These are phyloP conservation scores for Pyrus communis DNA, from an alignment of 306 rosid species.

Conservation along the genomic window DNA sequence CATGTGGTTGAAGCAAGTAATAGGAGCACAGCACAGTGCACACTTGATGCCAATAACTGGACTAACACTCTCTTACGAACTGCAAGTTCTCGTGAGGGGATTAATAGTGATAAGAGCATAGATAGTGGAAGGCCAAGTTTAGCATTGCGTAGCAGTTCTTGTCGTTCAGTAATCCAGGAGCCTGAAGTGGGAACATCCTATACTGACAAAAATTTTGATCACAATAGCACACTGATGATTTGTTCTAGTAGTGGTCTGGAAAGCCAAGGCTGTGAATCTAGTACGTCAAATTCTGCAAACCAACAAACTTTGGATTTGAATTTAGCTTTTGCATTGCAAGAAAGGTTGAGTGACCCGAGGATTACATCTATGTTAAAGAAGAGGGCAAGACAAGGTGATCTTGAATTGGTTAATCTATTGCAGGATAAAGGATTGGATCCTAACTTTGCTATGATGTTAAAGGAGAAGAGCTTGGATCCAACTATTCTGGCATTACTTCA, in stretches of 20 bases:
- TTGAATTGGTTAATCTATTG: constrained; percentile 67
- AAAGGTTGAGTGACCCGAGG: constrained; percentile 94
- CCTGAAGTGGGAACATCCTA: constrained; percentile 62
- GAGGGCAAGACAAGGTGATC: constrained; percentile 77
- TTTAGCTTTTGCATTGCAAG: constrained; percentile 91
- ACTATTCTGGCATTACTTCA: constrained; percentile 92
- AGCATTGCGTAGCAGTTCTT: constrained; percentile 89
- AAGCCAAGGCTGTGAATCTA: constrained; percentile 90
- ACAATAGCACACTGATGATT: constrained; percentile 56
- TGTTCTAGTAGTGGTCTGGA: constrained; percentile 92
- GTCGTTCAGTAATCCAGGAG: constrained; percentile 85
- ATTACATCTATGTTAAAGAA: constrained; percentile 78
- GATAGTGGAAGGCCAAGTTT: constrained; percentile 98
- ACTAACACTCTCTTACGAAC: constrained; percentile 53
- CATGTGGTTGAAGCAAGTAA: constrained; percentile 60
- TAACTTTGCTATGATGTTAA: constrained; percentile 98
- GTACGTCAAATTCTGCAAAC: constrained; percentile 79
- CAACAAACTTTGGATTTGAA: constrained; percentile 85
- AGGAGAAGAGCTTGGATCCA: constrained; percentile 96
- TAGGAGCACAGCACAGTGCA: constrained; percentile 45
- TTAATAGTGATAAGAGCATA: constrained; percentile 88
- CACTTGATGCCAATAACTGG: constrained; percentile 78
- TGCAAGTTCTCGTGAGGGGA: constrained; percentile 75
- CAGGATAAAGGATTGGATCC: constrained; percentile 99
- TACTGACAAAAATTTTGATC: constrained; percentile 60